Conservation (phyloP, 805 yeast species). For the Schwanniomyces yamadae region DNA sequence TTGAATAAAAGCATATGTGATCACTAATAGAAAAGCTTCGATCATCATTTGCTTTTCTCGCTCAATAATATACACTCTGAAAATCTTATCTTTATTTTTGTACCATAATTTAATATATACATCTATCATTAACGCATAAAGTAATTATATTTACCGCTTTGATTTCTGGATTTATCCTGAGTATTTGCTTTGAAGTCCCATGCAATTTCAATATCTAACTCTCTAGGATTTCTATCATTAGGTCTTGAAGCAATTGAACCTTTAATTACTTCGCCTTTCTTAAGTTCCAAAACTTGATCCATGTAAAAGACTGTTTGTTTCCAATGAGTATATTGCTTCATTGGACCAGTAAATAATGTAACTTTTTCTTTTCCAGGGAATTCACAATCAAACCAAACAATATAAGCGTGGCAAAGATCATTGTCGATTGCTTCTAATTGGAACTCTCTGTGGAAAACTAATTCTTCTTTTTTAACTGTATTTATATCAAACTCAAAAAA, state of each 20-base stretch:
- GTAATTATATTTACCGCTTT: slow-evolving; percentile 60
- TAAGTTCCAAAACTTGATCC: slow-evolving; percentile 72
- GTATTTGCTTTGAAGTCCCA: slow-evolving; percentile 51
- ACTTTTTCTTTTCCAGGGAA: slow-evolving; percentile 74
- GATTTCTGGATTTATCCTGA: slow-evolving; percentile 50
- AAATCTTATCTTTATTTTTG: not conserved
- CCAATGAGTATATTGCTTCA: slow-evolving; percentile 95
- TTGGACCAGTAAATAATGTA: slow-evolving; percentile 90
- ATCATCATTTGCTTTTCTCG: not conserved
- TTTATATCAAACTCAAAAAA: slow-evolving; percentile 84
- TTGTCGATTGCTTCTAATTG: slow-evolving; percentile 69
- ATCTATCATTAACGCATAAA: slow-evolving; percentile 56
- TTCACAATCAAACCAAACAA: slow-evolving; percentile 93
- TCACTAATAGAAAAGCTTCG: too few species aligned
- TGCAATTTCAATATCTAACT: slow-evolving; percentile 74
- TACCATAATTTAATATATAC: slow-evolving; percentile 2
- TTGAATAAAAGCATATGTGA: not conserved
- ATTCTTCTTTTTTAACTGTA: slow-evolving; percentile 79
- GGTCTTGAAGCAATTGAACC: slow-evolving; percentile 79
- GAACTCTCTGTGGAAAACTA: slow-evolving; percentile 74
- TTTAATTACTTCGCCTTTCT: slow-evolving; percentile 70
- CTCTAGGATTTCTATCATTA: slow-evolving; percentile 77
- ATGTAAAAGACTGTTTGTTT: slow-evolving; percentile 95
- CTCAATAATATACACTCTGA: slow-evolving; percentile 2
- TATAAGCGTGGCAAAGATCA: slow-evolving; percentile 83